Percentiles rank a stretch among this genome's conserved stretches.
These are phyloP conservation scores for Blastomyces emzantsi DNA, from an alignment of 2,329 filamentous ascomycete species.

Conservation along the genomic window DNA sequence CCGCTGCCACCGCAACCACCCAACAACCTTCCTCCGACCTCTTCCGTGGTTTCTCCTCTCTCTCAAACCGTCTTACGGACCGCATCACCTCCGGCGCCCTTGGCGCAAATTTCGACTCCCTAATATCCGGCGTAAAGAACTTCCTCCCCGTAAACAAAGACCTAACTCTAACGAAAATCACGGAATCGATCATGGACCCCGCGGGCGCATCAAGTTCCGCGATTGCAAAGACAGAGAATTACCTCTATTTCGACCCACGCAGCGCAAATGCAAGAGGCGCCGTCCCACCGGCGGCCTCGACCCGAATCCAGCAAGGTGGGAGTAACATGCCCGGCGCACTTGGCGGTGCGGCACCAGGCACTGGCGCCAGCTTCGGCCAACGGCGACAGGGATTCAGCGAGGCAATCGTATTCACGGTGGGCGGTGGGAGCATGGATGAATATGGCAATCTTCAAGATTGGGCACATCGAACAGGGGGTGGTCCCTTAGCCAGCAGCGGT, in stretches of 20 bases:
- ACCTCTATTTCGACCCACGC: slow-evolving; percentile 93
- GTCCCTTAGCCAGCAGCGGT: slow-evolving; percentile 30
- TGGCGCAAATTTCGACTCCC: slow-evolving; percentile 78
- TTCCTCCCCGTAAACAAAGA: slow-evolving; percentile 95
- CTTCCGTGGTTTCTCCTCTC: slow-evolving; percentile 85
- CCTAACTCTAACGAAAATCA: slow-evolving; percentile 93
- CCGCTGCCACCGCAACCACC: slow-evolving; percentile 58
- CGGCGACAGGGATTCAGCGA: slow-evolving; percentile 81
- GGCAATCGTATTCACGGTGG: slow-evolving; percentile 88
- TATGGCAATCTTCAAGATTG: slow-evolving; percentile 97
- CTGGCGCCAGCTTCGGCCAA: slow-evolving; percentile 80
- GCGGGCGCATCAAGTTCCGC: slow-evolving; percentile 80
- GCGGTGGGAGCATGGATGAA: slow-evolving; percentile 96
- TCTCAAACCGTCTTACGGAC: slow-evolving; percentile 86
- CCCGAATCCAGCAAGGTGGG: slow-evolving; percentile 35
- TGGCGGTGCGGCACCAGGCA: slow-evolving; percentile 50
- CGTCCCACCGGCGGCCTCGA: slow-evolving; percentile 66
- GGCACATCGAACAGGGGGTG: slow-evolving; percentile 63
- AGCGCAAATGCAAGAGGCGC: slow-evolving; percentile 88
- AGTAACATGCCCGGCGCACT: slow-evolving; percentile 38
- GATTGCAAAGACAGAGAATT: slow-evolving; percentile 92
- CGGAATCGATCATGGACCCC: slow-evolving; percentile 96
- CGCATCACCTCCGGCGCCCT: slow-evolving; percentile 87
- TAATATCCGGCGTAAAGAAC: slow-evolving; percentile 95
- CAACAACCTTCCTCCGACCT: slow-evolving; percentile 57